Evolutionary conservation across 768 basidiomycete species (phyloP), one percentile per base, ranked within the genome.

Genomic region (Roridomyces roridus): DNA sequence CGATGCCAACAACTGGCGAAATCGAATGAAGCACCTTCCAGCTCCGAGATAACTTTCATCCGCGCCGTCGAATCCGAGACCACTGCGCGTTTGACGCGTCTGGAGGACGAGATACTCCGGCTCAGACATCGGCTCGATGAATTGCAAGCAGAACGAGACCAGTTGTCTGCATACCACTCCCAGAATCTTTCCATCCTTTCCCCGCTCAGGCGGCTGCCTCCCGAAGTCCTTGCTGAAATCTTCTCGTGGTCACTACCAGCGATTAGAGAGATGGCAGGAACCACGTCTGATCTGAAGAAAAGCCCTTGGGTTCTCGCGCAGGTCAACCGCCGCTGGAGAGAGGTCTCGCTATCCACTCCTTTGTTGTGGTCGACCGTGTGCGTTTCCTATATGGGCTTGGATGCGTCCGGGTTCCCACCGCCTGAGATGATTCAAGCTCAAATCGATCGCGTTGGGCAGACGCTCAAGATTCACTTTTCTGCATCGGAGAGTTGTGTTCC

Each of bases 271-370:
- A 21, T 15, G 23, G 6, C 3, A 20, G 20, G 29, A 14, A 14
- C 6, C 29, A 14, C 29, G 29, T 6, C 6, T 14, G 29, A 7
- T 31, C 7, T 14, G 29, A 14, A 14, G 21, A 10, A 14, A 14
- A 50, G 49, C 28, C 49, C 49, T 10, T 50, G 43, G 31, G n/a
- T 52, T 9, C 29, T 51, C 20, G 31, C 50, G 9, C 50, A 52
- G 9, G 17, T 44, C 31, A 34, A 24, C 43, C 7, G 24, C 18
- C 43, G 23, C 15, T 52, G 51, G 51, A 18, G 41, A 28, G 20
- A 7, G 6, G 24, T 50, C 6, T 18, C 39, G 14, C 29, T 43
- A 5, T 43, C 31, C 17, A 23, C 18, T 9, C 9, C 42, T 5
- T 51, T 34, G 11, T 21, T 34, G 21, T 51, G 21, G 41, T 44